Evolutionary conservation across 1,139 yeast species (phyloP).

Genomic region (Hyphopichia burtonii): DNA sequence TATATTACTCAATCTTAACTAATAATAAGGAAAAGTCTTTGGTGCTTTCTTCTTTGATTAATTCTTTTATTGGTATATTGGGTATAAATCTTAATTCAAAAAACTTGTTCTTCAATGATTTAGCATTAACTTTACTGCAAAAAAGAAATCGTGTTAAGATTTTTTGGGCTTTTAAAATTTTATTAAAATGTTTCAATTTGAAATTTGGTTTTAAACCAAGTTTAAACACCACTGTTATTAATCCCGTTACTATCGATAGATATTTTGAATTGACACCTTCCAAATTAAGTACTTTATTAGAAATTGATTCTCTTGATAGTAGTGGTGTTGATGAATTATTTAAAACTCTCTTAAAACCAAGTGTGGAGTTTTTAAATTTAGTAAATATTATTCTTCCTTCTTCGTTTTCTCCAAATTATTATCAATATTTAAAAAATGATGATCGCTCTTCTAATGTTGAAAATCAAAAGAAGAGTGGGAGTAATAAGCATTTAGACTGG

Average conservation of each 20-base stretch:
- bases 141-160: conserved; percentile 54
- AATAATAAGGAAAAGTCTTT: conserved; percentile 49
- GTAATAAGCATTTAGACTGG: conserved; percentile 42
- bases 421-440: conserved; percentile 42
- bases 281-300: conserved; percentile 38
- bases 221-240: conserved; percentile 47
- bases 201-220: conserved; percentile 52
- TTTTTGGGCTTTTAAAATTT: conserved; percentile 59
- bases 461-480: conserved; percentile 19
- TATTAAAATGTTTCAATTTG: conserved; percentile 50
- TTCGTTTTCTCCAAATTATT: conserved; percentile 49
- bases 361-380: conserved; percentile 45
- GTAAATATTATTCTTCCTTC: conserved; percentile 50
- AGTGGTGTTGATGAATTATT: conserved; percentile 33
- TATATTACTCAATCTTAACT: conserved; percentile 44
- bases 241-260: conserved; percentile 50
- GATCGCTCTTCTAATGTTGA: conserved; percentile 11
- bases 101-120: conserved; percentile 46
- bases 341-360: conserved; percentile 39
- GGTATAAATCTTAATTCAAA: conserved; percentile 49
- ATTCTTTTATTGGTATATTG: conserved; percentile 46
- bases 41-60: conserved; percentile 40
- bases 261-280: conserved; percentile 50
- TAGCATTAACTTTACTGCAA: conserved; percentile 35
- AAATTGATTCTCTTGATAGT: conserved; percentile 9